Base-by-base conservation (phyloP, 2,329 filamentous ascomycete genomes). In the Colletotrichum tabaci region DNA sequence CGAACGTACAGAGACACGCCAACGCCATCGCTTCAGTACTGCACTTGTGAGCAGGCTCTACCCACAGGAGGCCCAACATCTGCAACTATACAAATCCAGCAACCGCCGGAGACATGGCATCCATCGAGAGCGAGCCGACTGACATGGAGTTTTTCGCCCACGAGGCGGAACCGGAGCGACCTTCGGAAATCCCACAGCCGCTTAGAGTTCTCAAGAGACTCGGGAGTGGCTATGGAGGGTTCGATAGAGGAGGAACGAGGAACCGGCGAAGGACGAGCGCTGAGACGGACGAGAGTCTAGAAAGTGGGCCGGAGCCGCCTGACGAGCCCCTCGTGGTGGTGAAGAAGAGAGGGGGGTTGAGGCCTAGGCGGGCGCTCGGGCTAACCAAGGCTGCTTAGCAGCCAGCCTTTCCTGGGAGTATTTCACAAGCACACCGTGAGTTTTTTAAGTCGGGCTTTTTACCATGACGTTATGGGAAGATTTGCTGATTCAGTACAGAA, bases 131-230 rank as follows among this genome's bases (percentile, higher is more conserved):
- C 71, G 53, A 76, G 61, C 64, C 79, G 74, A 18, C 75, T 78
- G 66, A 74, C 61, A 67, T 79, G 77, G 81, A 80, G 75, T 73
- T 82, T 78, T 73, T 76, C 76, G 71, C 79, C 73, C 66, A 77
- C 71, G 61, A 71, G 46, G 60, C n/a, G 30, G 67, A 77, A 50
- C 75, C 40, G 42, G 58, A 16, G 21, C 30, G n/a, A 15, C 30
- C 42, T 15, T 60, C 60, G 26, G 80, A 79, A 75, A 76, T 77
- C 67, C 84, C 87, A 21, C 81, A 81, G 42, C 88, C 88, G 13
- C 77, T 89, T 44, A 84, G 85, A 50, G 87, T 90, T 75, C 77
- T 84, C 75, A 90, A 88, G 76, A 79, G 80, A 75, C 21, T 71
- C 72, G 67, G 61, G 70, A 8, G 55, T 64, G n/a, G 53, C 46